Evolutionary conservation across 345 rosid genomes (phyloP).

Genomic region (Aegle marmelos): DNA sequence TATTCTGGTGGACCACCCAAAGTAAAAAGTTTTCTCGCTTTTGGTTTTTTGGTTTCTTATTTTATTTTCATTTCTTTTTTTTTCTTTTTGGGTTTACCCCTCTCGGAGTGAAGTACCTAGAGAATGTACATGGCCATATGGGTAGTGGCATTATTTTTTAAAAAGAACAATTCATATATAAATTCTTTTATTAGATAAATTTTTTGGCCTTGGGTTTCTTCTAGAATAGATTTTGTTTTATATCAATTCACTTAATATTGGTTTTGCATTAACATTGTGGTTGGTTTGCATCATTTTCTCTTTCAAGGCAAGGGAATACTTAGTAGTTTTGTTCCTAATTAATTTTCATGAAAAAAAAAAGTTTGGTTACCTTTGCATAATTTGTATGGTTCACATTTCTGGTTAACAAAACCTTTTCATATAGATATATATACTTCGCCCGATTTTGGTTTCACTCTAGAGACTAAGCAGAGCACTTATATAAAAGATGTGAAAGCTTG

Average conservation of each 20-base stretch:
- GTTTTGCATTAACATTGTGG: neutral
- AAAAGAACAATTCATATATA: conserved; percentile 32
- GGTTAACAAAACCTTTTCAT: neutral
- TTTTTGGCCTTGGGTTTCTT: neutral
- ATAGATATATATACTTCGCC: neutral
- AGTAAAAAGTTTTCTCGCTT: conserved; percentile 2
- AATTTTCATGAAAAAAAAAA: neutral
- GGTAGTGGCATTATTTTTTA: conserved; percentile 27
- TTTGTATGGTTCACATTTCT: neutral
- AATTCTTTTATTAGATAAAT: conserved; percentile 44
- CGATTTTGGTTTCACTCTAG: neutral
- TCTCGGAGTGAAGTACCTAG: conserved; percentile 19
- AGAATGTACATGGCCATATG: conserved; percentile 54
- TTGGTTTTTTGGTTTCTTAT: neutral
- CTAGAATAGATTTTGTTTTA: neutral
- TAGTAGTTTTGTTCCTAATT: neutral
- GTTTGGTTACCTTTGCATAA: neutral
- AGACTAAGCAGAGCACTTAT: neutral
- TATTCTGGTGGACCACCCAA: conserved; percentile 9
- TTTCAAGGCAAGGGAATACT: neutral
- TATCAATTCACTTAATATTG: neutral
- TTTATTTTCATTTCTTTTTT: no score
- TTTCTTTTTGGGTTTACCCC: conserved; percentile 4
- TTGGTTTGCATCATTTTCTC: neutral
- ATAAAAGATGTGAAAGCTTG: neutral